Evolutionary conservation across 352 stramenopile genomes (phyloP).

Genomic region (Globisporangium rhizosaccharum): DNA sequence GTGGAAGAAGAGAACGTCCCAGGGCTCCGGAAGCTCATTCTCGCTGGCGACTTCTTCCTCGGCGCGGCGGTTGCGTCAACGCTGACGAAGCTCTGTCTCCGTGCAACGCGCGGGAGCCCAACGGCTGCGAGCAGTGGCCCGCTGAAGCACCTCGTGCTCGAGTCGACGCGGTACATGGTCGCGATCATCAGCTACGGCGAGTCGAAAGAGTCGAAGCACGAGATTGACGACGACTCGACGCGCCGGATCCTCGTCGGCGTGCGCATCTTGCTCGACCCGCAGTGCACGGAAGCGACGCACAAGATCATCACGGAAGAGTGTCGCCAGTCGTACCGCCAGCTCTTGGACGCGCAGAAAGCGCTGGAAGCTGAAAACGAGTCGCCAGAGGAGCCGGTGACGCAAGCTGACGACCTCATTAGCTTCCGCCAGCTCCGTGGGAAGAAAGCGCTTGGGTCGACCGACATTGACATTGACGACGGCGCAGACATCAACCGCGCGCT

Average conservation of each 20-base stretch:
- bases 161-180: slow-evolving; percentile 71
- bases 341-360: slow-evolving; percentile 74
- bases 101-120: slow-evolving; percentile 58
- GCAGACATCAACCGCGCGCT: slow-evolving; percentile 94
- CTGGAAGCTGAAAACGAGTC: slow-evolving; percentile 56
- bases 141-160: slow-evolving; percentile 68
- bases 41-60: slow-evolving; percentile 96
- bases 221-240: slow-evolving; percentile 92
- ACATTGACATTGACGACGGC: slow-evolving; percentile 98
- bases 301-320: slow-evolving; percentile 81
- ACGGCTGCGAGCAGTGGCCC: slow-evolving; percentile 35
- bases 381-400: slow-evolving; percentile 53
- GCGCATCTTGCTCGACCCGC: slow-evolving; percentile 92
- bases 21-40: slow-evolving; percentile 84
- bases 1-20: slow-evolving; percentile 65
- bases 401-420: slow-evolving; percentile 96
- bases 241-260: slow-evolving; percentile 95
- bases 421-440: slow-evolving; percentile 95
- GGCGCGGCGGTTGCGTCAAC: slow-evolving; percentile 89
- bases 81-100: slow-evolving; percentile 96
- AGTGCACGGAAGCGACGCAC: slow-evolving; percentile 52
- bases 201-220: slow-evolving; percentile 71
- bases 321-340: slow-evolving; percentile 63
- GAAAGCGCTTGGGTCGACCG: slow-evolving; percentile 88
- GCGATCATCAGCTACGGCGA: slow-evolving; percentile 68